A percentile compares a stretch with the other conserved stretches of the same genome.
These are phyloP conservation scores for Aspergillus fijiensis DNA, from an alignment of 2,329 filamentous ascomycete genomes.

Conservation along the genomic window DNA sequence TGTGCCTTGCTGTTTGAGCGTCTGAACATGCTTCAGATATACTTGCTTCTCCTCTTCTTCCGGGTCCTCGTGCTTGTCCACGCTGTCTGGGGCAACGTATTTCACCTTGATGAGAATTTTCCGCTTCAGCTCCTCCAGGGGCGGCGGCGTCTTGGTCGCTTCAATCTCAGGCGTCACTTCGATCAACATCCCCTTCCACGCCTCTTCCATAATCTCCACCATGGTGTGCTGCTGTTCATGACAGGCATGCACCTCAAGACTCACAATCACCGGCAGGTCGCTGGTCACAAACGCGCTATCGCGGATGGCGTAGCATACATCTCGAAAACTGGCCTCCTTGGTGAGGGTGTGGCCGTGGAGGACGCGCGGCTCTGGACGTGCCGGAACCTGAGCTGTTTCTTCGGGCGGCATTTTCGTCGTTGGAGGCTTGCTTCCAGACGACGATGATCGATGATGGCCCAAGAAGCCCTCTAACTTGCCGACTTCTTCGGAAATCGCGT, in stretches of 20 bases:
- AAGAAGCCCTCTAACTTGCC: slow-evolving; percentile 25
- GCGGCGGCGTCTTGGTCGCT: slow-evolving; percentile 58
- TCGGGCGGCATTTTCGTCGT: neutral
- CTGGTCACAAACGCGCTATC: slow-evolving; percentile 75
- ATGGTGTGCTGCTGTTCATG: slow-evolving; percentile 83
- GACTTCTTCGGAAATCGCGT: slow-evolving; percentile 17
- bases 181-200: slow-evolving; percentile 75
- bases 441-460: slow-evolving; percentile 22
- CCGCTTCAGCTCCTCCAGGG: slow-evolving; percentile 67
- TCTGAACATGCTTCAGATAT: slow-evolving; percentile 2
- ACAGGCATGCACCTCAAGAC: slow-evolving; percentile 85
- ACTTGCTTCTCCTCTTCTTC: slow-evolving; percentile 7
- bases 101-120: slow-evolving; percentile 88
- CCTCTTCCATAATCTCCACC: slow-evolving; percentile 89
- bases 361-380: slow-evolving; percentile 70
- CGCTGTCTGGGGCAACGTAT: slow-evolving; percentile 53
- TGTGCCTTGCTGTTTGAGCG: slow-evolving; percentile 5
- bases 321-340: slow-evolving; percentile 79
- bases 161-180: slow-evolving; percentile 60
- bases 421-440: neutral
- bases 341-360: slow-evolving; percentile 86
- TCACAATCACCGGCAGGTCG: slow-evolving; percentile 82
- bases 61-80: slow-evolving; percentile 28
- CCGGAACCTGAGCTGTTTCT: slow-evolving; percentile 8
- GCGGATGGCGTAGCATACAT: slow-evolving; percentile 77